Percentiles rank a stretch among this genome's conserved stretches.
These are phyloP conservation scores for Diaporthe citriasiana DNA, from an alignment of 2,329 filamentous ascomycete species.

Conservation along the genomic window DNA sequence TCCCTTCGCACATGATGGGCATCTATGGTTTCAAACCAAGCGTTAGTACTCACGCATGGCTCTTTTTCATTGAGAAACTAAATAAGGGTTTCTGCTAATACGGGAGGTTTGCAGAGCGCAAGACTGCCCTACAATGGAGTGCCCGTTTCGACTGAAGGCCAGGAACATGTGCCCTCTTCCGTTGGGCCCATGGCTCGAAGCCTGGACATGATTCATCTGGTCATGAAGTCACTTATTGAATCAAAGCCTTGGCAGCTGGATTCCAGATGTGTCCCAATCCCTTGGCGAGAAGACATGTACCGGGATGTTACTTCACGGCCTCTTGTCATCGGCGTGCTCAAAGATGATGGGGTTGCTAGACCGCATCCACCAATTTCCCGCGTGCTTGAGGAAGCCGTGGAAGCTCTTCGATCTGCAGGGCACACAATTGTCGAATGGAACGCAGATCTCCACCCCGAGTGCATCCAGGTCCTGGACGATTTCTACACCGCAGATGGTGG, in stretches of 20 bases:
- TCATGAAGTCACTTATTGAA: constrained; percentile 62
- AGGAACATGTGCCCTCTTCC: constrained; percentile 74
- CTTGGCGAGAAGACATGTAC: constrained; percentile 65
- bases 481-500: constrained; percentile 75
- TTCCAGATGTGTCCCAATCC: constrained; percentile 65
- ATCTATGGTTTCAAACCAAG: constrained; percentile 64
- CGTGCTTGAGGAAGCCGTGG: constrained; percentile 56
- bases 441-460: constrained; percentile 65
- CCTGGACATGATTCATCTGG: constrained; percentile 62
- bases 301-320: constrained; percentile 56
- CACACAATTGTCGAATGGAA: constrained; percentile 70
- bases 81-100: not conserved
- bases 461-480: constrained; percentile 60
- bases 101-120: constrained; percentile 58
- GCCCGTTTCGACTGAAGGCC: constrained; percentile 72
- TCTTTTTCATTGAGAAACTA: no score
- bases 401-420: constrained; percentile 59
- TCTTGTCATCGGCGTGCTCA: constrained; percentile 63
- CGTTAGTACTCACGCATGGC: constrained; percentile 56
- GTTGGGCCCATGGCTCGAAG: constrained; percentile 71
- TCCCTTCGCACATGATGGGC: constrained; percentile 62
- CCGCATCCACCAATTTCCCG: constrained; percentile 67
- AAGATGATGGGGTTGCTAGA: constrained; percentile 67
- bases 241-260: constrained; percentile 67
- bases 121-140: constrained; percentile 71